Evolutionary conservation across 495 filamentous ascomycete genomes (phyloP), one percentile per base, ranked within the genome.

Genomic region (Penicillium desertorum): DNA sequence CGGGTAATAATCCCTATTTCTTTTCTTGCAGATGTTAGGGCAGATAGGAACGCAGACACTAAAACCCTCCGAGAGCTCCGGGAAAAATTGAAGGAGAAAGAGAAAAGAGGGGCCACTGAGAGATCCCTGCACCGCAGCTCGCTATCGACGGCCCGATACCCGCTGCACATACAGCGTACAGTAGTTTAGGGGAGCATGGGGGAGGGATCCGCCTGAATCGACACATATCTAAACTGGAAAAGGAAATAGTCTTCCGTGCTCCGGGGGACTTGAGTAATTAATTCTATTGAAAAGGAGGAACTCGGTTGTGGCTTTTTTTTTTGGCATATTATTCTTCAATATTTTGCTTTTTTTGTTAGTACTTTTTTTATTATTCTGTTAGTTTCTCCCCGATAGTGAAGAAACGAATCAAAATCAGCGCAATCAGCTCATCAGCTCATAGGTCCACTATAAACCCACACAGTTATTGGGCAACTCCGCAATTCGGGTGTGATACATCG

Each of bases 71-170:
- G 4, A 27, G 14, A 30, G 16, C 22, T 16, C 45, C 32, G 30
- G 23, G 3, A 19, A 23, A 53, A 30, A 32, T 17, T 0, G 16
- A 25, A 25, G 23, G 23, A 6, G 22, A 9, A 42, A 34, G 19
- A 36, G 11, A 44, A 29, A 30, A 30, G 27, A 34, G 25, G 45
- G 34, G 30, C 30, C 30, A 32, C 36, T 29, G 42, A 59, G 46
- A 54, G 62, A 69, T 67, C 64, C 66, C 66, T 69, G 66, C 61
- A 58, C 58, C 60, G 63, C 62, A 63, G 63, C 54, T 65, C 63
- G 57, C 66, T 69, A 69, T 69, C 66, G 66, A 69, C 66, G 66
- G 66, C 61, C 66, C 66, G 66, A 69, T 67, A 69, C 66, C 66
- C 66, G 66, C 66, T 64, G 66, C 61, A 58, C 66, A 62, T 62